Percentiles rank a stretch among this genome's conserved stretches.
Evolutionary conservation across 176 grass and related monocot species (phyloP).

Genomic region (Lolium perenne): DNA sequence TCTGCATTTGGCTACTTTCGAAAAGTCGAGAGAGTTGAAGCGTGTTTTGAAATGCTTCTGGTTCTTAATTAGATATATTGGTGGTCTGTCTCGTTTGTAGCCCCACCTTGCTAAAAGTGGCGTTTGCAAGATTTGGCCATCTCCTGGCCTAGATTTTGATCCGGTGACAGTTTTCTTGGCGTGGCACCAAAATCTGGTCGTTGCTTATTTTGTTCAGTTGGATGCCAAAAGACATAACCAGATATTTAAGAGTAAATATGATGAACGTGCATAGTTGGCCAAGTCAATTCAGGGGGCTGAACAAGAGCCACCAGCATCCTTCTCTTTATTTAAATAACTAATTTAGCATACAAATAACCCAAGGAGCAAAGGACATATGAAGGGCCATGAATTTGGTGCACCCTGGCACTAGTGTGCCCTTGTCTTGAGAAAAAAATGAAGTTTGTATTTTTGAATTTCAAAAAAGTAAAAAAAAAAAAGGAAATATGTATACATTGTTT

Average conservation of each 20-base stretch:
- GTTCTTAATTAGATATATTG: neutral
- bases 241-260: neutral
- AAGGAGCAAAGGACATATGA: too few species aligned
- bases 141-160: slow-evolving; percentile 9
- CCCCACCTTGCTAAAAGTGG: slow-evolving; percentile 28
- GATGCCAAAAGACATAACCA: neutral
- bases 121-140: neutral
- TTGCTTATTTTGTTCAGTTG: neutral
- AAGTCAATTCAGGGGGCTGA: too few species aligned
- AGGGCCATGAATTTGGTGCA: too few species aligned
- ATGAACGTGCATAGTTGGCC: too few species aligned
- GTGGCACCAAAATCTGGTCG: neutral
- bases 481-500: too few species aligned
- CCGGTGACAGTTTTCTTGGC: neutral
- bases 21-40: neutral
- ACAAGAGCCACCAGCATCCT: too few species aligned
- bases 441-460: too few species aligned
- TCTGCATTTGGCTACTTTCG: neutral
- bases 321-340: too few species aligned
- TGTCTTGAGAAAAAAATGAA: too few species aligned
- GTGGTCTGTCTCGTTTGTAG: neutral
- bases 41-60: slow-evolving; percentile 7
- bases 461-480: too few species aligned
- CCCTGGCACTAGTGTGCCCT: too few species aligned
- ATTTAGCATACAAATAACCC: too few species aligned